A percentile compares a stretch with the other conserved stretches of the same genome.
Evolutionary conservation across 2,329 filamentous ascomycete species (phyloP).

Genomic region (Fusarium oxysporum): DNA sequence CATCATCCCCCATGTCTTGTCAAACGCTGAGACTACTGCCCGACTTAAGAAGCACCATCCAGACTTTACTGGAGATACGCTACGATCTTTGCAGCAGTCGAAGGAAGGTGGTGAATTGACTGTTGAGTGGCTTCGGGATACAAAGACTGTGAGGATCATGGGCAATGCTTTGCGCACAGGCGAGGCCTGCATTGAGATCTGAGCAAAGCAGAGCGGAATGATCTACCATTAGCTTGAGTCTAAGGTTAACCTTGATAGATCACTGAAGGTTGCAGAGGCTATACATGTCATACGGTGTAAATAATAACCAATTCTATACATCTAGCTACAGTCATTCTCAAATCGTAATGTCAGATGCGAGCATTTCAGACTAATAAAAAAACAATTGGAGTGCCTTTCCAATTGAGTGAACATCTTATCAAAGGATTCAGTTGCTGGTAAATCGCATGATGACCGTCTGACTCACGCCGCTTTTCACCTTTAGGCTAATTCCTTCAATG

Average conservation of each 20-base stretch:
- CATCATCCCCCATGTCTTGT: not conserved
- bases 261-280: no score
- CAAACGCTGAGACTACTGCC: rapidly evolving
- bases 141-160: conserved; percentile 7
- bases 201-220: no score
- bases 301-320: no score
- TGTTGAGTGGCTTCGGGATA: not conserved
- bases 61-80: not conserved
- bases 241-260: no score
- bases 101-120: conserved; percentile 13
- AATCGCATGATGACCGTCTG: not conserved
- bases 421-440: no score
- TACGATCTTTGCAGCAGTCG: not conserved
- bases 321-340: no score
- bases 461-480: rapidly evolving
- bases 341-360: no score
- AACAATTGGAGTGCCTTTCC: no score
- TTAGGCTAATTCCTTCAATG: not conserved
- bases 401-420: no score
- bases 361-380: no score
- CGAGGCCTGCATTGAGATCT: not conserved
- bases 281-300: no score
- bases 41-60: not conserved
- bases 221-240: no score
- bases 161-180: not conserved